Evolutionary conservation across 805 yeast species (phyloP), one percentile per base, ranked within the genome.

Genomic region (Sungouiozyma intestinalis): DNA sequence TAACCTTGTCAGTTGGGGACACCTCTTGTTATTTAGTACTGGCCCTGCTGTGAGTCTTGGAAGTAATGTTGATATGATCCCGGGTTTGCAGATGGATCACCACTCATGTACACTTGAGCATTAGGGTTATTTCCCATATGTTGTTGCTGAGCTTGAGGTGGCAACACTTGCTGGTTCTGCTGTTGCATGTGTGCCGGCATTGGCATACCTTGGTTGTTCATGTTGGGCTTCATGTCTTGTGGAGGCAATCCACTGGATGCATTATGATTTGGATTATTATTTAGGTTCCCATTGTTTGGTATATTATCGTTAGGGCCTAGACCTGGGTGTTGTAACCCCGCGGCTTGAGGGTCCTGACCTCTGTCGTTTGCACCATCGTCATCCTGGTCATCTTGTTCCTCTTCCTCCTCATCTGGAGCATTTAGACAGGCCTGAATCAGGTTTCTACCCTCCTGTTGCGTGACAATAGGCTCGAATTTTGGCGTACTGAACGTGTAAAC

Each of bases 401-500:
- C 80, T 51, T 74, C 68, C 13, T 78, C 77, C 48, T 82, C 90
- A 57, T 86, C 95, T n/a, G 96, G 95, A 7, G 97, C 97, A 63
- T 90, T 88, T 58, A 90, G 72, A 63, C 98, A 92, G 11, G 97
- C 95, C 69, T 92, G 97, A 59, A 90, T 90, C 58, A 90, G 75
- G 65, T 88, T 88, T 65, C 92, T 88, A 52, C 98, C 98, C 68
- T 92, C 98, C 40, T 94, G 82, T 66, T 90, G 88, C 35, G 97
- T 92, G 41, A 92, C 98, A 54, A 92, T 75, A 7, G 98, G 98
- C 67, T 92, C 97, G 60, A 92, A 78, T 66, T 92, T 92, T 45
- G 98, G 98, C n/a, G 98, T 92, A 44, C 97, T 90, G 64, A 92
- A 92, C 16, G 98, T 92, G 66, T 92, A 92, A 42, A 92, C 98